phyloP scores from a whole-genome alignment of 352 stramenopile species.

The Globisporangium cylindrosporum region DNA sequence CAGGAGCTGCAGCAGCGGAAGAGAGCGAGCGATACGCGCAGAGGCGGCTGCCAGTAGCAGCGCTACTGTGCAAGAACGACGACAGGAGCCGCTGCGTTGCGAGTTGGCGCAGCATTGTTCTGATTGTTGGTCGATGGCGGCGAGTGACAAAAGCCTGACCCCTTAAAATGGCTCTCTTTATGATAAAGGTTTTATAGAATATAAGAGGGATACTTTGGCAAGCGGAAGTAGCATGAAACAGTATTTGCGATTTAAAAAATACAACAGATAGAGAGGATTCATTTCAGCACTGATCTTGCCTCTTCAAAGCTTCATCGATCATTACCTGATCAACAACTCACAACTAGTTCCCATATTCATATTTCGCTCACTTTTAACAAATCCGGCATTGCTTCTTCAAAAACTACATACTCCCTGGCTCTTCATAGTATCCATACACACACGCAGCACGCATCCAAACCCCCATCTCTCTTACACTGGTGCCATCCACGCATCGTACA shows the following conservation, averaged over 20 bases:
- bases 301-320: too few species aligned
- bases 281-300: too few species aligned
- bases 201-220: neutral
- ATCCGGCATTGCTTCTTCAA: neutral
- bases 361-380: conserved; percentile 1
- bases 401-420: conserved; percentile 3
- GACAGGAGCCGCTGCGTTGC: conserved; percentile 1
- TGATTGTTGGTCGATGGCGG: neutral
- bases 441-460: neutral
- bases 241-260: neutral
- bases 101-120: conserved; percentile 4
- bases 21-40: neutral
- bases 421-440: neutral
- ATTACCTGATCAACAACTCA: too few species aligned
- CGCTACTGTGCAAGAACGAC: neutral
- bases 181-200: neutral
- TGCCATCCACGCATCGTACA: conserved; percentile 35
- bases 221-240: neutral
- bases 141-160: neutral
- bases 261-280: neutral
- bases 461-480: neutral
- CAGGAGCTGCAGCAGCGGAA: neutral
- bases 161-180: neutral
- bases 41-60: neutral
- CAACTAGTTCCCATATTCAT: neutral